phyloP scores from a whole-genome alignment of 176 grass and related monocot genomes.

The Lolium perenne region DNA sequence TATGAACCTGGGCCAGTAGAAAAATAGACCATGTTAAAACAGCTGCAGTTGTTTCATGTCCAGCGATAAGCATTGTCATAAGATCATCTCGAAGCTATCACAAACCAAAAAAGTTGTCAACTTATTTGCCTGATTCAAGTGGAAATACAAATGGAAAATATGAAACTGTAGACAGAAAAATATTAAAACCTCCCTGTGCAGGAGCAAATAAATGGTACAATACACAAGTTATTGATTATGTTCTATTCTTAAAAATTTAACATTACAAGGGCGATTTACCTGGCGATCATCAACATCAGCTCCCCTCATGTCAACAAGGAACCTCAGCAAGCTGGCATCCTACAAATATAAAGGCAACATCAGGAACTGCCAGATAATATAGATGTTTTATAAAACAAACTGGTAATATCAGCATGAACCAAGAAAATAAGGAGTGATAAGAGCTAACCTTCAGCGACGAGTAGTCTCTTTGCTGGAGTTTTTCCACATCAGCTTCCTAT shows the following conservation, averaged over 20 bases:
- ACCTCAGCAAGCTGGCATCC: conserved; percentile 92
- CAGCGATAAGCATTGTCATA: conserved; percentile 99
- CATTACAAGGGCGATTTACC: conserved; percentile 51
- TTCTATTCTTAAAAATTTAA: background rate
- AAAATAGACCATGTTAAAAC: conserved; percentile 94
- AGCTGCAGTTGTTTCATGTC: conserved; percentile 99
- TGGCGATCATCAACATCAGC: conserved; percentile 93
- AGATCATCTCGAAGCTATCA: conserved; percentile 94
- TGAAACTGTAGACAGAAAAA: background rate
- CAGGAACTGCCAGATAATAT: background rate
- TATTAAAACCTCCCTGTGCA: background rate
- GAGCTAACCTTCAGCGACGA: conserved; percentile 82
- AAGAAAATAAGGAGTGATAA: conserved; percentile 25
- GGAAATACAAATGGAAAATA: background rate
- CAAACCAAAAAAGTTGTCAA: conserved; percentile 39
- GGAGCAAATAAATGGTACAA: conserved; percentile 15
- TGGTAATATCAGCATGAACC: conserved; percentile 22
- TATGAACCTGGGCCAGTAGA: conserved; percentile 78
- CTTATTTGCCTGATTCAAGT: conserved; percentile 21
- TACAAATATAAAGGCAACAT: conserved; percentile 46
- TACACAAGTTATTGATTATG: conserved; percentile 15
- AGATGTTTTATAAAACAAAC: background rate
- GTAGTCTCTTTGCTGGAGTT: conserved; percentile 97
- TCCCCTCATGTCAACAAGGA: conserved; percentile 97
- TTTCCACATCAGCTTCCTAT: conserved; percentile 96